Percentiles rank a stretch among this genome's conserved stretches.
phyloP scores from a whole-genome alignment of 345 rosid genomes.

The Nasturtium officinale region DNA sequence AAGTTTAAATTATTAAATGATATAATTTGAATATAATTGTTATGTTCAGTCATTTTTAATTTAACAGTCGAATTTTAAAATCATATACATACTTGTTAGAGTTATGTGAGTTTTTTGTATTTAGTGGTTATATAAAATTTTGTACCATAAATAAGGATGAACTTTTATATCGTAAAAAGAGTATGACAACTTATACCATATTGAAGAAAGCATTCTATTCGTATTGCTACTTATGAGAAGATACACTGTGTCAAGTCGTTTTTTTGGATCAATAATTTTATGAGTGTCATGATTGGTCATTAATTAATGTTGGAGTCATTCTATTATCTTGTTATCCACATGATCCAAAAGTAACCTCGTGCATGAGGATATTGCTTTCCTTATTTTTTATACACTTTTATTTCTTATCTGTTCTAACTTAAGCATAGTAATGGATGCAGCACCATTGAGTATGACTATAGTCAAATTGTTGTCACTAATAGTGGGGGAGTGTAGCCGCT shows the following conservation, averaged over 20 bases:
- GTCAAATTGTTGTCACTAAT: conserved; percentile 7
- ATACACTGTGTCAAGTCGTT: background rate
- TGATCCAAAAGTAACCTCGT: conserved; percentile 30
- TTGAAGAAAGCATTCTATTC: background rate
- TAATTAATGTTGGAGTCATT: conserved; percentile 6
- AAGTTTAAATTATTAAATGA: background rate
- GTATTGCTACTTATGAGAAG: conserved; percentile 1
- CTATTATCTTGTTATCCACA: conserved; percentile 13
- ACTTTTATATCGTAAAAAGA: background rate
- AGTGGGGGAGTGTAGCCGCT: background rate
- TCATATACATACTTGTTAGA: background rate
- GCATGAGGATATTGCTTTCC: conserved; percentile 26
- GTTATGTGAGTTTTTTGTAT: background rate
- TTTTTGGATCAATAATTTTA: background rate
- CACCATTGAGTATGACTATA: background rate
- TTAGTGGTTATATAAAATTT: background rate
- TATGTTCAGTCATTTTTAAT: background rate
- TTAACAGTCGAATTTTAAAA: background rate
- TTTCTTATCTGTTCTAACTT: background rate
- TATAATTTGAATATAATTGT: background rate
- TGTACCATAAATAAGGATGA: background rate
- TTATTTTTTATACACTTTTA: background rate
- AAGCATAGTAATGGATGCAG: conserved; percentile 16
- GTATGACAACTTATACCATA: background rate
- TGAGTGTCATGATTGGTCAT: conserved; percentile 33